Percentiles rank a stretch among this genome's conserved stretches.
These are phyloP conservation scores for Candida neerlandica DNA, from an alignment of 1,139 yeast genomes.

Conservation along the genomic window DNA sequence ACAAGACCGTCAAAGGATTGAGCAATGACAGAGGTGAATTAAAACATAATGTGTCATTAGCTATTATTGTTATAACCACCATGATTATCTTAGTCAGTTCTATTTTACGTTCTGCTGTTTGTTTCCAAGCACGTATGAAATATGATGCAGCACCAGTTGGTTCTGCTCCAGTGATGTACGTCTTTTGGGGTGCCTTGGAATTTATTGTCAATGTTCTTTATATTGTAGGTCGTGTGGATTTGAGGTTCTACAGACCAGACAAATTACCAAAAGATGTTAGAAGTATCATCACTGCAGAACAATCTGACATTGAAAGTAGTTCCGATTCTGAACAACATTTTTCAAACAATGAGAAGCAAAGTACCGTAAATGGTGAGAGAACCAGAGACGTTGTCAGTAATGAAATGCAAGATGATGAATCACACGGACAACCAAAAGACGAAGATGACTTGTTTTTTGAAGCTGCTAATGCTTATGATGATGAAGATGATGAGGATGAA, in stretches of 20 bases:
- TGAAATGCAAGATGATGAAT: background rate
- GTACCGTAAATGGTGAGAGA: background rate
- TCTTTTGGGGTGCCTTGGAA: slow-evolving; percentile 66
- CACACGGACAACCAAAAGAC: slow-evolving; percentile 8
- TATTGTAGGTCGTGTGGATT: slow-evolving; percentile 65
- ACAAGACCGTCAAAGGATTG: slow-evolving; percentile 46
- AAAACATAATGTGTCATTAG: slow-evolving; percentile 51
- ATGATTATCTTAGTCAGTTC: slow-evolving; percentile 58
- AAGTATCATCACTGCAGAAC: slow-evolving; percentile 47
- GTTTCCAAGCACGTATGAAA: slow-evolving; percentile 43
- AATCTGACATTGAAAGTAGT: slow-evolving; percentile 23
- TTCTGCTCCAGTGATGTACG: slow-evolving; percentile 61
- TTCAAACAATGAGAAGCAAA: background rate
- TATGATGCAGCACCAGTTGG: slow-evolving; percentile 25
- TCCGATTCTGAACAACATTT: background rate
- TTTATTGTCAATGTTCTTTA: slow-evolving; percentile 55
- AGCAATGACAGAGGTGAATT: slow-evolving; percentile 47
- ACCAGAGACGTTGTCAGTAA: background rate
- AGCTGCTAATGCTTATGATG: slow-evolving; percentile 6
- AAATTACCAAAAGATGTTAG: slow-evolving; percentile 44
- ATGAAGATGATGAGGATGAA: slow-evolving; percentile 10
- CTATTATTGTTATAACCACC: slow-evolving; percentile 54
- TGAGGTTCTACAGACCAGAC: slow-evolving; percentile 81
- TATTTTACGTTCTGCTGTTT: slow-evolving; percentile 57
- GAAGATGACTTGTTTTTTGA: slow-evolving; percentile 7